Base-by-base conservation (phyloP, 2,329 filamentous ascomycete species). In the Calonectria pteridis region DNA sequence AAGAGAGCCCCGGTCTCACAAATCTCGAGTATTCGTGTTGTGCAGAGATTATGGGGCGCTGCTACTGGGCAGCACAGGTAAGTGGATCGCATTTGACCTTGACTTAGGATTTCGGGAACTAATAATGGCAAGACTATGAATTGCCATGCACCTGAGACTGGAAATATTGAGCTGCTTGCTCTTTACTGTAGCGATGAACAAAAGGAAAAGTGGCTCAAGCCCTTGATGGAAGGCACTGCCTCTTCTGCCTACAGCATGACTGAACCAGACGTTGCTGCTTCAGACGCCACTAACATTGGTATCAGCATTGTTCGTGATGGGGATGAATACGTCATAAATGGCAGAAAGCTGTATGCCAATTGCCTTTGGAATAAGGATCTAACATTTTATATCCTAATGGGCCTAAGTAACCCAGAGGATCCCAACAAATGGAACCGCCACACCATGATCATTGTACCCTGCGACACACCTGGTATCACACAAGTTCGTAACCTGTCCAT, bases 341-440 rank as follows among this genome's bases (percentile, higher is more conserved):
- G 95, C 73, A 77, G 95, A 91, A 98, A 98, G 94, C 98, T 96
- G 94, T 98, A 95, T 95, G 96, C 94, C 49, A 96, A 94, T 75
- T 96, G 95, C 76, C 94, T 95, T 40, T 96, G 95, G 73, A 95
- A 98, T 85, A 93, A 93, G 75, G 91, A 95, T 81, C 98, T 96
- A 88, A 90, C 94, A 84, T 89, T 98, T 84, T 98, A 97, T 86
- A 92, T 98, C 75, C 94, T 97, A 77, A 97, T 98, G 93, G 96
- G 94, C 85, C 97, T 97, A 87, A 93, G 91, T 20, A 93, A 96
- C 82, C 89, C 93, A 62, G 87, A 87, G 77, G 93, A 96, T 87
- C 85, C 89, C 67, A 92, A 94, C 84, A 87, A 91, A 35, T 97
- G 98, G 90, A 91, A 91, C 83, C 95, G 97, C 81, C 95, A 98